Evolutionary conservation across 1,284 basidiomycete species (phyloP).

Genomic region (Leucoagaricus sp.): DNA sequence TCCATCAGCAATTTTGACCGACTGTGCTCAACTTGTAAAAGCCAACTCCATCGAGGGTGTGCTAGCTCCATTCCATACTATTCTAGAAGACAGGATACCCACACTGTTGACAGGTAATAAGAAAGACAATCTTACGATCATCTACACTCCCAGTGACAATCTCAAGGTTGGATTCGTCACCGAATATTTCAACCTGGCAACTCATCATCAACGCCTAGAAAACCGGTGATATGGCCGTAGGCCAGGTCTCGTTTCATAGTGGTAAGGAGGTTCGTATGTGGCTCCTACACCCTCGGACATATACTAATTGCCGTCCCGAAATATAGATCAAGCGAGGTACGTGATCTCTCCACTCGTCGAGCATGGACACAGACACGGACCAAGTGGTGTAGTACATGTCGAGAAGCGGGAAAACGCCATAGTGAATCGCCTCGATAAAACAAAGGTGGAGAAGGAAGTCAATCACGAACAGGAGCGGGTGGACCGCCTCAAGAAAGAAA

Average conservation of each 20-base stretch:
- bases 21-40: slow-evolving; percentile 95
- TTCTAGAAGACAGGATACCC: neutral
- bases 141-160: slow-evolving; percentile 91
- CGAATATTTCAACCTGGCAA: neutral
- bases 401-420: slow-evolving; percentile 84
- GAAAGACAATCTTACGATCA: slow-evolving; percentile 91
- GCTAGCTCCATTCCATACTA: neutral
- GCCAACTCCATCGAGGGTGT: slow-evolving; percentile 95
- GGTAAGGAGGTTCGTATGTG: slow-evolving; percentile 69
- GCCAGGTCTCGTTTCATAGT: slow-evolving; percentile 92
- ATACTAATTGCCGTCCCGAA: neutral
- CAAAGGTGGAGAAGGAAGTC: slow-evolving; percentile 81
- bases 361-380: slow-evolving; percentile 1
- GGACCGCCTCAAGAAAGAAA: slow-evolving; percentile 81
- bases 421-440: slow-evolving; percentile 95
- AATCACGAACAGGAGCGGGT: slow-evolving; percentile 90
- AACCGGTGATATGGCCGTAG: slow-evolving; percentile 95
- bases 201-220: slow-evolving; percentile 53
- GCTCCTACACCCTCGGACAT: neutral
- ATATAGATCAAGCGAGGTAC: slow-evolving; percentile 76
- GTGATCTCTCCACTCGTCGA: slow-evolving; percentile 17
- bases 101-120: slow-evolving; percentile 75
- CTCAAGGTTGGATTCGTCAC: slow-evolving; percentile 63
- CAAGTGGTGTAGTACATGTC: slow-evolving; percentile 61
- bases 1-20: slow-evolving; percentile 76